A percentile compares a stretch with the other conserved stretches of the same genome.
Conservation (phyloP, 306 rosid species). For the Mimosa pudica region DNA sequence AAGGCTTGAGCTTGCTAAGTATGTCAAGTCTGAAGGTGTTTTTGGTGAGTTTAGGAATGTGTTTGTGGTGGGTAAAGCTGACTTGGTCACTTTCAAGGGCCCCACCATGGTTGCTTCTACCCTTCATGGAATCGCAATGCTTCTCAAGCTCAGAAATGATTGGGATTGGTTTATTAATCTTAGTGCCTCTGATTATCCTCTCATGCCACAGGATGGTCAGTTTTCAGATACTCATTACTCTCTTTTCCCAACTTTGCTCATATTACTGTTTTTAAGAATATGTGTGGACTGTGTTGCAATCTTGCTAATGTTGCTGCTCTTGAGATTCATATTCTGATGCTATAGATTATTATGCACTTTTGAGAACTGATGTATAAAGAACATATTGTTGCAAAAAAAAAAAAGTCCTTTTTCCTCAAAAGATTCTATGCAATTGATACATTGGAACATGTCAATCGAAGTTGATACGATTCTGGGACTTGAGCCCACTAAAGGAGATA, state of each 20-base stretch:
- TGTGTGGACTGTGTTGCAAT: conserved; percentile 8
- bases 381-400: not conserved
- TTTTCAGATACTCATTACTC: not conserved
- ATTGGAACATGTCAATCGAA: not conserved
- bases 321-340: not conserved
- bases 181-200: conserved; percentile 93
- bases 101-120: conserved; percentile 78
- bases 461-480: not conserved
- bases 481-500: conserved; percentile 5
- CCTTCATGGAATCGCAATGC: conserved; percentile 71
- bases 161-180: conserved; percentile 98
- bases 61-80: conserved; percentile 77
- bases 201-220: conserved; percentile 79
- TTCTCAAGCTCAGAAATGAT: conserved; percentile 61
- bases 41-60: conserved; percentile 66
- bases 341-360: not conserved
- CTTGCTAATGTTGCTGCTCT: not conserved
- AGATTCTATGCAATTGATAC: not conserved
- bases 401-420: not conserved
- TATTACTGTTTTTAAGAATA: not conserved
- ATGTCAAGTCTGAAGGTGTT: conserved; percentile 53
- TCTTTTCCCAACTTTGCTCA: not conserved
- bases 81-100: conserved; percentile 78
- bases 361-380: not conserved
- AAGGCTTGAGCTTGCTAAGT: conserved; percentile 75